phyloP scores from a whole-genome alignment of 441 rosid species.

The Lagerstroemia fauriei region DNA sequence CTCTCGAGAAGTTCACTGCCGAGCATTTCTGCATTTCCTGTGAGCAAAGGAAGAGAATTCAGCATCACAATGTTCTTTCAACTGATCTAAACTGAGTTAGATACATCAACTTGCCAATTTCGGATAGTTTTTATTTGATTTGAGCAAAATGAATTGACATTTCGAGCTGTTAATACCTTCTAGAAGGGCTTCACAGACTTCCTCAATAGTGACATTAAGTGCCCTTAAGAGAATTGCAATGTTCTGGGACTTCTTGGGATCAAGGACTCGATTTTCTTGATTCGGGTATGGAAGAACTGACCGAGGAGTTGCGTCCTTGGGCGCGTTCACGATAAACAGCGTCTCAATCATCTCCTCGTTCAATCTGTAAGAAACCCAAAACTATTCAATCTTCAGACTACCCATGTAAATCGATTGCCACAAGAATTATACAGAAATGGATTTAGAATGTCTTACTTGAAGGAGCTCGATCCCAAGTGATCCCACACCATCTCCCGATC shows the following conservation, averaged over 20 bases:
- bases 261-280: conserved; percentile 76
- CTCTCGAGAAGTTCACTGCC: conserved; percentile 89
- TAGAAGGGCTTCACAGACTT: conserved; percentile 87
- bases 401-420: neutral
- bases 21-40: conserved; percentile 79
- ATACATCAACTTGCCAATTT: neutral
- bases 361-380: conserved; percentile 58
- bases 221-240: conserved; percentile 84
- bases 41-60: conserved; percentile 20
- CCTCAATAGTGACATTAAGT: conserved; percentile 82
- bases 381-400: conserved; percentile 13
- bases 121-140: neutral
- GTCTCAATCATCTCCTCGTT: conserved; percentile 97
- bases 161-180: conserved; percentile 59
- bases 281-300: conserved; percentile 50
- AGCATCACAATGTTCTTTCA: neutral
- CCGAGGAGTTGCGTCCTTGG: conserved; percentile 57
- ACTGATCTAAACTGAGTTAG: neutral
- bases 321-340: conserved; percentile 71
- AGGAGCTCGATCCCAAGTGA: conserved; percentile 88
- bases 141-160: neutral
- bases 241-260: conserved; percentile 88
- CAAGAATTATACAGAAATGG: neutral
- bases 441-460: conserved; percentile 55
- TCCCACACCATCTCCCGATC: conserved; percentile 99